phyloP scores from a whole-genome alignment of 2,329 filamentous ascomycete species.

The Bimuria novae-zelandiae region DNA sequence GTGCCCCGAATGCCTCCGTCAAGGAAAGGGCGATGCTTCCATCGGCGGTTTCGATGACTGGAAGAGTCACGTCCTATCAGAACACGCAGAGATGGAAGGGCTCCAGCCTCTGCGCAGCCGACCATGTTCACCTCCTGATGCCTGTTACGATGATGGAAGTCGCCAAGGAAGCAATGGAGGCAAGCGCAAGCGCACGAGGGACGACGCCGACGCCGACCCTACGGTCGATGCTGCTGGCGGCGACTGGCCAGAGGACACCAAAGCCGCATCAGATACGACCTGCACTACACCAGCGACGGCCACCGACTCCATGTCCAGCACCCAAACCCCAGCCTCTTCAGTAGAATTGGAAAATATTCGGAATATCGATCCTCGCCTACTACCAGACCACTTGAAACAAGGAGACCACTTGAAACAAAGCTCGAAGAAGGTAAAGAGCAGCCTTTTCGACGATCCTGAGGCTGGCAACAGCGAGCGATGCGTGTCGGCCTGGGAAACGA shows the following conservation, averaged over 20 bases:
- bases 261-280: constrained; percentile 1
- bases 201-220: constrained; percentile 2
- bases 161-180: neutral
- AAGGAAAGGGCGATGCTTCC: constrained; percentile 1
- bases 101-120: constrained; percentile 1
- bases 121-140: constrained; percentile 1
- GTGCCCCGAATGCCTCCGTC: constrained; percentile 1
- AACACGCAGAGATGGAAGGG: constrained; percentile 2
- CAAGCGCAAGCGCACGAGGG: constrained; percentile 3
- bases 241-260: constrained; percentile 1
- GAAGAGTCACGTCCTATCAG: constrained; percentile 3
- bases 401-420: no score
- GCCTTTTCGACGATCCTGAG: no score
- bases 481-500: no score
- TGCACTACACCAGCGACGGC: neutral
- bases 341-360: no score
- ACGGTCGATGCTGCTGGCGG: neutral
- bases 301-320: no score
- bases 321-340: no score
- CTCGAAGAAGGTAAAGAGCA: no score
- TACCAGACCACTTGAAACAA: no score
- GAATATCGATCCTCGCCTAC: no score
- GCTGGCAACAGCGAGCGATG: no score
- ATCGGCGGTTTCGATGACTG: constrained; percentile 1
- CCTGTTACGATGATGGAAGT: neutral